Evolutionary conservation across 148 eudicot species (phyloP).

Genomic region (Rhododendron molle): DNA sequence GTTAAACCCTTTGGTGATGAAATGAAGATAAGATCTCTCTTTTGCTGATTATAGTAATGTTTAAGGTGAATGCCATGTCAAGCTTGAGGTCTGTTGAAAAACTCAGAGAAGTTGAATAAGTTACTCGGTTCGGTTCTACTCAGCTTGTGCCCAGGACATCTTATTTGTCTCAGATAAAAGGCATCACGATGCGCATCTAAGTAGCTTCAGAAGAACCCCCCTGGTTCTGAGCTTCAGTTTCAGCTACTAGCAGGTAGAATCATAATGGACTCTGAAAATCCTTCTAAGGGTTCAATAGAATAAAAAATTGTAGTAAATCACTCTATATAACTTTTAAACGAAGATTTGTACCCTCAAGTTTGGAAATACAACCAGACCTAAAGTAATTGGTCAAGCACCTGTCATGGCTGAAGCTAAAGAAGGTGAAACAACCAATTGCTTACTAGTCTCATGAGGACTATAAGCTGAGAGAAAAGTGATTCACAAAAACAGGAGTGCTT

Average conservation of each 20-base stretch:
- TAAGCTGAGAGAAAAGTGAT: background rate
- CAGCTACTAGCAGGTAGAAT: background rate
- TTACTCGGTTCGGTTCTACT: background rate
- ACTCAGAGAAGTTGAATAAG: background rate
- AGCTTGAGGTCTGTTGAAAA: background rate
- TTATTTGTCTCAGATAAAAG: background rate
- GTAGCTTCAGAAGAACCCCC: background rate
- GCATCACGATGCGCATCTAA: background rate
- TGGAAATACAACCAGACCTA: background rate
- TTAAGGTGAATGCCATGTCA: background rate
- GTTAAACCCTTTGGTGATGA: background rate
- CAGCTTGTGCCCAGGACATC: background rate
- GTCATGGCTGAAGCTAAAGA: background rate
- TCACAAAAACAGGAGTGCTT: background rate
- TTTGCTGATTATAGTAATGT: background rate
- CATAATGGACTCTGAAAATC: background rate
- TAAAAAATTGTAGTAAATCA: background rate
- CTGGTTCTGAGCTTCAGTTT: background rate
- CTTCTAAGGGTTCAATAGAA: background rate
- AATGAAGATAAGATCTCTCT: background rate
- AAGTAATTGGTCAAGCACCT: background rate
- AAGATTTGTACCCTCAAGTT: slow-evolving; percentile 2
- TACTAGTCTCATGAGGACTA: background rate
- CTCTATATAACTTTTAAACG: background rate
- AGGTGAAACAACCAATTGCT: background rate